Conservation (phyloP, 768 basidiomycete species). For the Hygrophoropsis aurantiaca region DNA sequence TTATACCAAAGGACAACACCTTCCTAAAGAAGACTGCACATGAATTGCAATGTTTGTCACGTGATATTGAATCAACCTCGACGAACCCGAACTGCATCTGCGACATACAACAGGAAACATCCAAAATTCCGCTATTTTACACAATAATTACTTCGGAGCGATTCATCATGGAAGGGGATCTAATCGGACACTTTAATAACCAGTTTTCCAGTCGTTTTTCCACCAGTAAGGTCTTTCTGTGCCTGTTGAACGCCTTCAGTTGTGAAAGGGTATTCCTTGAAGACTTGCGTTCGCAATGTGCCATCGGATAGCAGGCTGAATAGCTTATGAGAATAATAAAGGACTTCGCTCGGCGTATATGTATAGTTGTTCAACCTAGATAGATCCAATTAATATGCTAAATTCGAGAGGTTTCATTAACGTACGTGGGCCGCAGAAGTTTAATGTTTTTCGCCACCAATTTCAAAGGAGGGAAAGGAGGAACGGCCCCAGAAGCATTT, state of each 20-base stretch:
- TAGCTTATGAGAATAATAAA: constrained; percentile 62
- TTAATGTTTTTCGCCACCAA: constrained; percentile 70
- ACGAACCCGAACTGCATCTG: too few relatives aligned
- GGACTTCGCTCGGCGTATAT: constrained; percentile 70
- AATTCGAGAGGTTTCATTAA: too few relatives aligned
- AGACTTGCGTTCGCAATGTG: constrained; percentile 62
- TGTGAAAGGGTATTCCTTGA: constrained; percentile 82
- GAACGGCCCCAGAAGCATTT: constrained; percentile 86
- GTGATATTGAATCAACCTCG: too few relatives aligned
- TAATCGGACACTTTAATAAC: constrained; percentile 61
- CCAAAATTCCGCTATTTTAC: too few relatives aligned
- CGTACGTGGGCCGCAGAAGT: too few relatives aligned
- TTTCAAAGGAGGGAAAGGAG: constrained; percentile 71
- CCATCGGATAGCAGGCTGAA: constrained; percentile 62
- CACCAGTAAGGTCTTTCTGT: constrained; percentile 73
- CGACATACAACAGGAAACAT: too few relatives aligned
- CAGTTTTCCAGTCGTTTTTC: constrained; percentile 85
- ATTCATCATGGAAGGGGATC: too few relatives aligned
- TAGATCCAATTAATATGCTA: not conserved
- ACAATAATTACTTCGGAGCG: too few relatives aligned
- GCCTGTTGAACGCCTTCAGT: constrained; percentile 74
- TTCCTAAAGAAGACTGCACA: constrained; percentile 10
- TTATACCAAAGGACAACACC: constrained; percentile 17
- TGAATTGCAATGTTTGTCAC: not conserved
- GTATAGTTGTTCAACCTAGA: constrained; percentile 70